A percentile compares a stretch with the other conserved stretches of the same genome.
These are phyloP conservation scores for Talaromyces sp. DNA, from an alignment of 2,329 filamentous ascomycete species.

Conservation along the genomic window DNA sequence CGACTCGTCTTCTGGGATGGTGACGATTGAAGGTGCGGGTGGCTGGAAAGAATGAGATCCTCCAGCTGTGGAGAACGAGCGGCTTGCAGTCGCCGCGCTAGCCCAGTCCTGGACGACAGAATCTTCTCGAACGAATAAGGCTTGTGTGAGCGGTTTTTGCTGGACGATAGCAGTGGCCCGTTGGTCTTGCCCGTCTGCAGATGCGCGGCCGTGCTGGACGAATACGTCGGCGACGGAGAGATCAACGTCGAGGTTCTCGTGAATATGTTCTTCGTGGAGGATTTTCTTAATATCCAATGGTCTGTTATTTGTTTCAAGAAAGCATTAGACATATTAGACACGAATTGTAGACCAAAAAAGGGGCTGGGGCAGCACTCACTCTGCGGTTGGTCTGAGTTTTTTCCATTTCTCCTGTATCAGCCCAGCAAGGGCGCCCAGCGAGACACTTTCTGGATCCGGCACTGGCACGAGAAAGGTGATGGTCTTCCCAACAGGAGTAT, in stretches of 20 bases:
- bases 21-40: constrained; percentile 11
- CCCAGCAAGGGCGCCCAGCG: constrained; percentile 24
- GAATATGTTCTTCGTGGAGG: constrained; percentile 29
- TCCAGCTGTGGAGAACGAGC: not conserved
- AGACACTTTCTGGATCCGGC: constrained; percentile 25
- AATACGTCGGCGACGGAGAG: constrained; percentile 35
- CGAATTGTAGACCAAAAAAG: not conserved
- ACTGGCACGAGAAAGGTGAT: constrained; percentile 28
- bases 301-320: constrained; percentile 15
- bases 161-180: constrained; percentile 28
- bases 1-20: constrained; percentile 16
- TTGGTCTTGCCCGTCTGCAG: constrained; percentile 31
- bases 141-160: constrained; percentile 22
- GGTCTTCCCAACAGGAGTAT: constrained; percentile 14
- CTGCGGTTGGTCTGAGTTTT: constrained; percentile 25
- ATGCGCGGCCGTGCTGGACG: constrained; percentile 31
- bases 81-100: constrained; percentile 19
- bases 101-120: constrained; percentile 35
- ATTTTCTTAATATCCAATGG: constrained; percentile 33
- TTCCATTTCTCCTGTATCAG: constrained; percentile 30
- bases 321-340: not conserved
- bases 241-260: constrained; percentile 26
- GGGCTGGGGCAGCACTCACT: constrained; percentile 21
- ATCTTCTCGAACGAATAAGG: constrained; percentile 22
- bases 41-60: not conserved